phyloP scores from a whole-genome alignment of 1,284 basidiomycete species.

The Marasmius fiardii region DNA sequence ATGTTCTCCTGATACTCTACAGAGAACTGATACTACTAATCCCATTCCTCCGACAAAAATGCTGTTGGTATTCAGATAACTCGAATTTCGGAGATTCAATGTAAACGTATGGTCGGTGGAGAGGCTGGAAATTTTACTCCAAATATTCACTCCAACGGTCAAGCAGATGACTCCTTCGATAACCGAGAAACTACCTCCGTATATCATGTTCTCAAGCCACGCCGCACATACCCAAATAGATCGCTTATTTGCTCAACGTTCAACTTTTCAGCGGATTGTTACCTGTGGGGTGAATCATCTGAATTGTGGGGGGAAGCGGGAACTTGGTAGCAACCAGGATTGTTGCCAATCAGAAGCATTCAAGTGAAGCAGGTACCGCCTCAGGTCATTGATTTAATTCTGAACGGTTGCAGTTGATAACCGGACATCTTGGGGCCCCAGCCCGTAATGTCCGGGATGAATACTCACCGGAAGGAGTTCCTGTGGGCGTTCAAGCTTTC shows the following conservation, averaged over 20 bases:
- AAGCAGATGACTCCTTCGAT: constrained; percentile 3
- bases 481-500: too few relatives aligned
- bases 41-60: background rate
- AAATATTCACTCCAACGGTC: background rate
- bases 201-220: constrained; percentile 1
- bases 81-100: background rate
- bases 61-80: background rate
- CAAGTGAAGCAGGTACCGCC: too few relatives aligned
- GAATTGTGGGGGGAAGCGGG: background rate
- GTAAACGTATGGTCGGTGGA: background rate
- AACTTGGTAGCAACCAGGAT: background rate
- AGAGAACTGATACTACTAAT: background rate
- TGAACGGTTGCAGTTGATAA: too few relatives aligned
- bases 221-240: background rate
- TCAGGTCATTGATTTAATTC: too few relatives aligned
- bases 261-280: background rate
- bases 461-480: too few relatives aligned
- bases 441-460: too few relatives aligned
- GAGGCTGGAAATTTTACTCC: background rate
- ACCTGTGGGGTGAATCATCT: too few relatives aligned
- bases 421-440: too few relatives aligned
- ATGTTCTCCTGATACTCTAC: background rate
- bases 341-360: too few relatives aligned
- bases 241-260: background rate
- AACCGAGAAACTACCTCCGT: background rate